Base-by-base conservation (phyloP, 179 eudicot species). In the Spergularia azorica region DNA sequence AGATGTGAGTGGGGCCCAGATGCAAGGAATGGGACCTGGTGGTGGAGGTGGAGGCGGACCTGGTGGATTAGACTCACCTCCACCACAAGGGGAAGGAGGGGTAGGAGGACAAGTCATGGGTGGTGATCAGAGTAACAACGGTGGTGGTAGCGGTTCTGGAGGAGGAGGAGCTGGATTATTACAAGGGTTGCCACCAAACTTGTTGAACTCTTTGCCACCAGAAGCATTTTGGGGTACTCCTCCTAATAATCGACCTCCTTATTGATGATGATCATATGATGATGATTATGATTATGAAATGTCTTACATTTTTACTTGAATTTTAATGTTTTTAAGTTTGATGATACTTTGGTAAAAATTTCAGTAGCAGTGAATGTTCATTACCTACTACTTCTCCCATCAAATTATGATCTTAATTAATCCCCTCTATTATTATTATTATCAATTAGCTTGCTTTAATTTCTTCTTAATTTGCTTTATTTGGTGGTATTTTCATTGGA, bases 171-270 rank as follows among this genome's bases (percentile, higher is more conserved):
- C 78, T 41, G 56, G 84, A 38, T 41, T 87, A 36, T 67, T 89
- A 62, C 95, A 86, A 76, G 97, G 95, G 56, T 78, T 93, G 58
- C 89, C 86, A 38, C 89, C 86, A 14, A 89, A 89, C 79, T 83
- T 92, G 78, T 72, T 90, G 76, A 92, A 90, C 83, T 80, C 92
- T 2, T 63, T 89, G 38, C 91, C 91, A 41, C 88, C 90, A 0
- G 85, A 81, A 43, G 85, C 89, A 3, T 88, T 84, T 72, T 93
- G 97, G 97, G 90, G 82, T 76, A 72, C 69, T 76, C 73, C 77
- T 70, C 43, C 14, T 58, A 73, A n/a, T n/a, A n/a, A 67, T 76
- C 56, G 94, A 52, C 88, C 92, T 63, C 88, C 95, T 17, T 92
- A 77, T 78, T 92, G 71, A 83, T 56, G 6, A 79, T 79, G 8